A percentile compares a stretch with the other conserved stretches of the same genome.
phyloP scores from a whole-genome alignment of 2,329 filamentous ascomycete genomes.

The Phialophora verrucosa region DNA sequence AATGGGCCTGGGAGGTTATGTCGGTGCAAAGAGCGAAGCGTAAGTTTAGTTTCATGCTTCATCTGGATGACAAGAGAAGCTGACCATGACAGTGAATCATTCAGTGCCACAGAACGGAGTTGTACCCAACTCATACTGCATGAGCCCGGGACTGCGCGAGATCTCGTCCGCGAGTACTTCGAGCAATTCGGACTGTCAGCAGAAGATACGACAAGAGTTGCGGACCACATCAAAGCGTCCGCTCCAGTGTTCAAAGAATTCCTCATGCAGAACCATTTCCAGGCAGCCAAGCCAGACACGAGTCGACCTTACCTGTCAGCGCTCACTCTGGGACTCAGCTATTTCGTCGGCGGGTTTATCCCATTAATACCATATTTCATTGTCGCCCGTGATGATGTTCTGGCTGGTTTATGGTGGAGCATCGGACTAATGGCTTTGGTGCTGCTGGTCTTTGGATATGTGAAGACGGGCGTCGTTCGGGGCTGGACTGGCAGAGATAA shows the following conservation, averaged over 20 bases:
- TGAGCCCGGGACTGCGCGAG: constrained; percentile 54
- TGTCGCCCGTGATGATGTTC: constrained; percentile 45
- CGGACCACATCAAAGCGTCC: constrained; percentile 34
- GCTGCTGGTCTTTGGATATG: constrained; percentile 58
- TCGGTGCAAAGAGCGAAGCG: constrained; percentile 63
- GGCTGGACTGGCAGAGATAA: constrained; percentile 54
- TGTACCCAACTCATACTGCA: constrained; percentile 47
- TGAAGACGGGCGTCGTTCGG: constrained; percentile 56
- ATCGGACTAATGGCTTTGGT: constrained; percentile 59
- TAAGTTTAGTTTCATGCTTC: constrained; percentile 39
- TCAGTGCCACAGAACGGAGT: constrained; percentile 29
- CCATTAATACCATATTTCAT: constrained; percentile 61
- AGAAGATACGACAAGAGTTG: constrained; percentile 32
- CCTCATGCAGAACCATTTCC: constrained; percentile 34
- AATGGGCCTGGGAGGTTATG: constrained; percentile 77
- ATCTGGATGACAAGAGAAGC: background rate
- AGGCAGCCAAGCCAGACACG: constrained; percentile 30
- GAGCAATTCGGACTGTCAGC: constrained; percentile 58
- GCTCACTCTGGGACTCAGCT: constrained; percentile 45
- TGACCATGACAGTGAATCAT: constrained; percentile 33
- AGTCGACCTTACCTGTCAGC: constrained; percentile 56
- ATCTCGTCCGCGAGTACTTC: constrained; percentile 54
- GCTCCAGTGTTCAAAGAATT: constrained; percentile 34
- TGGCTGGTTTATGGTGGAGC: constrained; percentile 54
- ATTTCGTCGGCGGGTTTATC: constrained; percentile 51